These are phyloP conservation scores for Leccinum angustisporum DNA, from an alignment of 1,284 basidiomycete genomes.

Conservation along the genomic window DNA sequence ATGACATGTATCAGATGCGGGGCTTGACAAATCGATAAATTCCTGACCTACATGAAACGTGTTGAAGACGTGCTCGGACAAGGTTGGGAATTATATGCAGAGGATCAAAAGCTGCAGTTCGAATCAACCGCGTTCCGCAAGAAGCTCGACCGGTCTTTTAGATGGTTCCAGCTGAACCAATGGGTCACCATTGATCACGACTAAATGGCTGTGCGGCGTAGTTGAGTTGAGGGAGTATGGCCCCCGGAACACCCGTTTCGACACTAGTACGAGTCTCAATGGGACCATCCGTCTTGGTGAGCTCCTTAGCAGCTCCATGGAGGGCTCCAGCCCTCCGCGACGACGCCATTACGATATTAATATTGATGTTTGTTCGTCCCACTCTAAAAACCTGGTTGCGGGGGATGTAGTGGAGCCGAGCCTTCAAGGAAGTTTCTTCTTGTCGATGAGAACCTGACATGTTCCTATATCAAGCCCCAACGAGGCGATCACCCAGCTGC, in stretches of 20 bases:
- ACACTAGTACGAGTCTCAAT: neutral
- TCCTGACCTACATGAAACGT: no score
- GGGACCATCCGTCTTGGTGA: neutral
- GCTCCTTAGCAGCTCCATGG: neutral
- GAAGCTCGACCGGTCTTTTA: neutral
- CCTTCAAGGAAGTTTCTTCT: neutral
- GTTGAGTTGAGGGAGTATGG: conserved; percentile 21
- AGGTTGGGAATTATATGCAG: no score
- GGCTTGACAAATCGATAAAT: no score
- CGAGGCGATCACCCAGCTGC: conserved; percentile 11
- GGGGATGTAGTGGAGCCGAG: conserved; percentile 12
- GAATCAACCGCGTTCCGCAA: no score
- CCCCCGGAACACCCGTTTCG: conserved; percentile 8
- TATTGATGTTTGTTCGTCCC: conserved; percentile 17
- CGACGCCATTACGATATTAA: conserved; percentile 16
- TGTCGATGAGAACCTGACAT: conserved; percentile 22
- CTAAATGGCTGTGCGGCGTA: neutral
- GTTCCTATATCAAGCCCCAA: conserved; percentile 16
- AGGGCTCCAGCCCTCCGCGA: conserved; percentile 15
- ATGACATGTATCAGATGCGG: no score
- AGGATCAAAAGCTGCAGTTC: no score
- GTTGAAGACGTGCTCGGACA: no score
- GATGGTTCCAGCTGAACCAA: conserved; percentile 13
- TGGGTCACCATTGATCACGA: neutral
- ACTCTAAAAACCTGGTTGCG: conserved; percentile 10